Evolutionary conservation across 2,329 filamentous ascomycete species (phyloP).

Genomic region (Mycosphaerella sp.): DNA sequence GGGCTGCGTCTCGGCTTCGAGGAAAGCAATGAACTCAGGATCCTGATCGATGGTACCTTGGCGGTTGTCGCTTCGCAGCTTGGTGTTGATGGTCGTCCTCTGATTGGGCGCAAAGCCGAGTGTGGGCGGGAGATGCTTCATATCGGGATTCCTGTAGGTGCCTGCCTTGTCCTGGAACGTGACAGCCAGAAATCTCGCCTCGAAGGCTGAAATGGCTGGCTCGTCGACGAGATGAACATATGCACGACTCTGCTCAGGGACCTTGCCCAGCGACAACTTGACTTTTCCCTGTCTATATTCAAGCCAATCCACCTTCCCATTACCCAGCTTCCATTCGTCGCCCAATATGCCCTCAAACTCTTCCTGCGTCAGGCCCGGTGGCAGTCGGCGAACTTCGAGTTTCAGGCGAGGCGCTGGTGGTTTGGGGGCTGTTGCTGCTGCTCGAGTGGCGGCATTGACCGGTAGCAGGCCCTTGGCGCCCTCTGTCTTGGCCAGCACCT

Average conservation of each 20-base stretch:
- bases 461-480: constrained; percentile 27
- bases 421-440: constrained; percentile 31
- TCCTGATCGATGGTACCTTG: constrained; percentile 97
- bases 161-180: constrained; percentile 77
- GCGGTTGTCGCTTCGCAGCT: constrained; percentile 70
- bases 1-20: constrained; percentile 76
- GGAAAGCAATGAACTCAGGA: constrained; percentile 87
- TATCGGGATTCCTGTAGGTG: constrained; percentile 61
- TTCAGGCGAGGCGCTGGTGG: constrained; percentile 63
- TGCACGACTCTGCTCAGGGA: constrained; percentile 70
- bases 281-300: constrained; percentile 68
- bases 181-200: constrained; percentile 60
- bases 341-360: constrained; percentile 71
- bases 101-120: constrained; percentile 80
- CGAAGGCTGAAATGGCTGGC: constrained; percentile 59
- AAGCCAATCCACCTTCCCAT: constrained; percentile 79
- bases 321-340: constrained; percentile 72
- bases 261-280: constrained; percentile 73
- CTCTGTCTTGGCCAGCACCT: constrained; percentile 28
- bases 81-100: constrained; percentile 63
- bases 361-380: constrained; percentile 71
- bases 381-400: constrained; percentile 74
- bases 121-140: constrained; percentile 65
- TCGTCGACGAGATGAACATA: constrained; percentile 76
- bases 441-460: constrained; percentile 30